Evolutionary conservation across 139 green algal genomes (phyloP), one percentile per base, ranked within the genome.

Genomic region (Micractinium conductrix): DNA sequence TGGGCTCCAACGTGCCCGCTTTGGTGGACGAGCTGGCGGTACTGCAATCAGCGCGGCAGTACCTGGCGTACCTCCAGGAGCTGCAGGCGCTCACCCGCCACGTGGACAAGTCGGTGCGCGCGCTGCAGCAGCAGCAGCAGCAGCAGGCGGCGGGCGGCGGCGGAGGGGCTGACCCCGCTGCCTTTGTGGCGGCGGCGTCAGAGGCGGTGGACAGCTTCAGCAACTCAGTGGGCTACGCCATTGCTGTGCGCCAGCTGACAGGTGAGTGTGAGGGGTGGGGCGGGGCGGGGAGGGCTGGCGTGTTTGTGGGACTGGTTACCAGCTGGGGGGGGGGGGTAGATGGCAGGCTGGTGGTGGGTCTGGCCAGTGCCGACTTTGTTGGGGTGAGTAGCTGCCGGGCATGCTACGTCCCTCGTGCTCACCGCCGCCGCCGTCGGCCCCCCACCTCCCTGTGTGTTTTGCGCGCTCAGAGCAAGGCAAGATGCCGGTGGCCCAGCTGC

Each of bases 1-100:
- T 91, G 78, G 85, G 85, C 22, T 35, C 71, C 21, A 81, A 88
- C 42, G n/a, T 81, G 40, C 48, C 53, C 0, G 67, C 28, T 14
- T 81, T 95, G 21, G 81, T 86, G 0, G 68, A 38, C 1, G 93
- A 96, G 82, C 87, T 96, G n/a, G 70, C 35, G 0, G 79, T 84
- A 1, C 79, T 92, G 53, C 85, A 92, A 40, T 60, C 72, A 1
- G 80, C 80, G 4, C 62, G 53, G 33, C 40, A 74, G 50, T 85
- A 85, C 78, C 53, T 84, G n/a, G 35, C 70, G 3, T 78, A 78
- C 28, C n/a, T 89, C 30, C 80, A 90, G 87, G 81, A 89, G 65
- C 68, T 88, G 35, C 69, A 83, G 58, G 86, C 73, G 12, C 38
- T 89, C n/a, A 62, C 63, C 14, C 76, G 81, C 8, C 87, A 89